Evolutionary conservation across 2,329 filamentous ascomycete genomes (phyloP).

Genomic region (Teratosphaeria gauchensis): DNA sequence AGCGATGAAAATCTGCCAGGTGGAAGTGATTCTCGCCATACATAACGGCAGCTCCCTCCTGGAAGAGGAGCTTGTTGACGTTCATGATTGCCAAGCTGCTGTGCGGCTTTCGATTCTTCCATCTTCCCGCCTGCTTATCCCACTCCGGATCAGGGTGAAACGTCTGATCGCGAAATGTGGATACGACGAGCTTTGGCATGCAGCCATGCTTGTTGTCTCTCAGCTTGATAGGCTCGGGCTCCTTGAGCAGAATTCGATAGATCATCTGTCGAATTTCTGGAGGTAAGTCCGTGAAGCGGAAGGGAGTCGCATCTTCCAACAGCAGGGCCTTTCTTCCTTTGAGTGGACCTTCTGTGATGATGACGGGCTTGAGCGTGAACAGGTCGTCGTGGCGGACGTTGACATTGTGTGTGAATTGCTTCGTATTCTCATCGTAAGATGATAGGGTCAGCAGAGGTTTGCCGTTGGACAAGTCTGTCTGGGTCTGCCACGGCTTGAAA

Average conservation of each 20-base stretch:
- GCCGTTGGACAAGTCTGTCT: background rate
- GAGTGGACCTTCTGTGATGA: background rate
- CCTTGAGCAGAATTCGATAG: constrained; percentile 6
- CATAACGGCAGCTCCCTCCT: too few relatives aligned
- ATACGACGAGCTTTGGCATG: too few relatives aligned
- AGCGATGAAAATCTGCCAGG: too few relatives aligned
- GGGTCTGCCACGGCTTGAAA: background rate
- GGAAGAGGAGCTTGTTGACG: too few relatives aligned
- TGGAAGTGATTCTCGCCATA: too few relatives aligned
- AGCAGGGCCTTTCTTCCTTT: background rate
- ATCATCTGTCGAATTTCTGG: constrained; percentile 9
- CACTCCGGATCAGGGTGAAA: too few relatives aligned
- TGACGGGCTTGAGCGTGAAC: background rate
- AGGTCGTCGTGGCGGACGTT: background rate
- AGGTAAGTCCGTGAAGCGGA: constrained; percentile 9
- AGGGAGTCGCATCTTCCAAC: background rate
- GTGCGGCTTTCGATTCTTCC: too few relatives aligned
- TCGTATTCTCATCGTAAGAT: background rate
- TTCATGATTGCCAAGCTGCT: too few relatives aligned
- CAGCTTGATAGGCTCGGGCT: background rate
- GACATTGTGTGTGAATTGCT: background rate
- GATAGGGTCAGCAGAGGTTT: background rate
- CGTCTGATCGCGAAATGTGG: too few relatives aligned
- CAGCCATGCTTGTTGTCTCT: too few relatives aligned
- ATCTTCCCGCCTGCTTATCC: too few relatives aligned